A percentile compares a stretch with the other conserved stretches of the same genome.
Conservation (phyloP, 495 filamentous ascomycete genomes). For the Platismatia glauca region DNA sequence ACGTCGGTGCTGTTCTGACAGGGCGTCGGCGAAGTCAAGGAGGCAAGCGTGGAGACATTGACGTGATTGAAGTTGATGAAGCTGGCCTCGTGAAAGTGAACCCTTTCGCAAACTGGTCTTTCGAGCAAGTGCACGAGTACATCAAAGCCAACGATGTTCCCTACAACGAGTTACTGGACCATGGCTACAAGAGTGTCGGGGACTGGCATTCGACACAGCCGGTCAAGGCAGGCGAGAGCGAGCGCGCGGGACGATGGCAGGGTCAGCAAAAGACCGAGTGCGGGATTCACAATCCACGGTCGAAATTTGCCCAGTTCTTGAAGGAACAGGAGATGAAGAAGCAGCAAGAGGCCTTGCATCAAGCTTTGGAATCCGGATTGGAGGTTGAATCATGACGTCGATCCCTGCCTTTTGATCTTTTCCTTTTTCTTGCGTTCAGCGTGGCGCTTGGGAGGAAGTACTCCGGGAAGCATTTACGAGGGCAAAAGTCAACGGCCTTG, state of each 20-base stretch:
- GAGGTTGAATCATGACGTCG: constrained; percentile 15
- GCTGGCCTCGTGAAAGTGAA: constrained; percentile 95
- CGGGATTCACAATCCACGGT: constrained; percentile 94
- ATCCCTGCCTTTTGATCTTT: neutral
- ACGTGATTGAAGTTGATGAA: constrained; percentile 87
- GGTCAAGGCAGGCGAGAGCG: constrained; percentile 83
- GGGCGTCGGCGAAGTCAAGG: constrained; percentile 89
- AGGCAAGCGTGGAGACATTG: constrained; percentile 79
- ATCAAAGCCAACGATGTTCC: constrained; percentile 78
- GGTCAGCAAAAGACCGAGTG: constrained; percentile 92
- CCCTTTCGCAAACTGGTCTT: constrained; percentile 94
- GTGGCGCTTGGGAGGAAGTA: neutral
- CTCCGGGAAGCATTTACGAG: neutral
- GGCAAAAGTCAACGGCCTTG: neutral
- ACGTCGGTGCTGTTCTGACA: constrained; percentile 89
- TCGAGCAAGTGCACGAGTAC: constrained; percentile 81
- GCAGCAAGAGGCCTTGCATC: constrained; percentile 50
- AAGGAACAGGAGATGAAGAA: constrained; percentile 63
- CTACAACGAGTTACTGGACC: constrained; percentile 85
- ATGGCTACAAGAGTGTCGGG: constrained; percentile 91
- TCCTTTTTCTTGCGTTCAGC: neutral
- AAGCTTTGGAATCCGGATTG: constrained; percentile 32
- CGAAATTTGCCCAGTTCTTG: constrained; percentile 80
- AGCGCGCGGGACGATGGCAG: constrained; percentile 96
- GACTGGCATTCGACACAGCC: constrained; percentile 97